Evolutionary conservation across 2,329 filamentous ascomycete genomes (phyloP), one percentile per base, ranked within the genome.

Genomic region (Cladophialophora psammophila): DNA sequence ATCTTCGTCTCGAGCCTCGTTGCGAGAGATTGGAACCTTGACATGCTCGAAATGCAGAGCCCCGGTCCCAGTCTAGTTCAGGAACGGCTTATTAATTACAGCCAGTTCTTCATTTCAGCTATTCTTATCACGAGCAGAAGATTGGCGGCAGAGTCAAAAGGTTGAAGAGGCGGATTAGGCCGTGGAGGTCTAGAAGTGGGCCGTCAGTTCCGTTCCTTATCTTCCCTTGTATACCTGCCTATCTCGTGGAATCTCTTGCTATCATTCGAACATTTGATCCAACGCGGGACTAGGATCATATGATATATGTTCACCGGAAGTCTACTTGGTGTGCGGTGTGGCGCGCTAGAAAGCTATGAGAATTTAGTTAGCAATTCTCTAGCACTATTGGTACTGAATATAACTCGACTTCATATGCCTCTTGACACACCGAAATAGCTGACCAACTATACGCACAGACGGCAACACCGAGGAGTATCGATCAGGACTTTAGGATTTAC

Each of bases 1-100:
- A 13, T 10, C 45, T 50, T 8, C 45, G 45, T 31, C 45, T 50
- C 45, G 45, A 50, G 45, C 20, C 45, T 50, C 45, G 45, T 50
- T 31, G 45, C 45, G 45, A 50, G 45, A 50, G 12, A 26, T 31
- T 50, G 18, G 18, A 26, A 50, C 26, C 18, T 50, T 26, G 45
- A 18, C 8, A 10, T 10, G 26, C 2, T 7, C 20, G 45, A 50
- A 18, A 50, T 50, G 18, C 20, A 48, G 12, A 9, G 3, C 42
- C 6, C 8, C 8, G n/a, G 12, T 40, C 12, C 36, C 36, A 50
- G 20, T 3, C 20, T 26, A 26, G 26, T 26, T 26, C 26, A 26
- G 26, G 26, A 26, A 26, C 26, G 26, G 26, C 26, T 26, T 26
- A 26, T 26, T 26, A 26, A 26, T 26, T 26, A 26, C 26, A 26